Evolutionary conservation across 371 early-diverging fungal genomes (phyloP).

Genomic region (Basidiobolus meristosporus): DNA sequence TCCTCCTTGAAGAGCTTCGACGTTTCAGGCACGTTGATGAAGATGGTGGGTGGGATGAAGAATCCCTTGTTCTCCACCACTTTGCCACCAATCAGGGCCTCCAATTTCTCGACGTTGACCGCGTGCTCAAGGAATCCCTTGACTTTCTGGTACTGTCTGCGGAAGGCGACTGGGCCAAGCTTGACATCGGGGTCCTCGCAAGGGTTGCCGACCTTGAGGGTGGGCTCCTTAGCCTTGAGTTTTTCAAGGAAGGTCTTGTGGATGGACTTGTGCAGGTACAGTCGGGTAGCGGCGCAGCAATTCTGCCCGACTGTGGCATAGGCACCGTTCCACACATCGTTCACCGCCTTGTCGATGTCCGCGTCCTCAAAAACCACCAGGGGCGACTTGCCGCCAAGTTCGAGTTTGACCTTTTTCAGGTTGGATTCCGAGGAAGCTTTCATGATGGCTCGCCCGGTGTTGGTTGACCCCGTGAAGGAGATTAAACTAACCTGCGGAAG

Average conservation of each 20-base stretch:
- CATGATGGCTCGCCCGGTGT: conserved; percentile 48
- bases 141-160: too few species aligned
- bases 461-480: conserved; percentile 66
- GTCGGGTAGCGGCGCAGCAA: conserved; percentile 74
- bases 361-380: conserved; percentile 73
- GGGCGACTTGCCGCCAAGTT: conserved; percentile 85
- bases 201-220: too few species aligned
- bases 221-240: too few species aligned
- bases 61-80: too few species aligned
- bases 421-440: conserved; percentile 40
- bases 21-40: conserved; percentile 36
- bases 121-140: too few species aligned
- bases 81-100: too few species aligned
- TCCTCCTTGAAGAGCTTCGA: conserved; percentile 61
- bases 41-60: conserved; percentile 63
- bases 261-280: conserved; percentile 67
- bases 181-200: too few species aligned
- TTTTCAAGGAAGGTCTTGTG: conserved; percentile 41
- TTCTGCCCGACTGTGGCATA: conserved; percentile 72
- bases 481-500: too few species aligned
- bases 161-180: too few species aligned
- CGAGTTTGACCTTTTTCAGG: conserved; percentile 59
- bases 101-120: too few species aligned
- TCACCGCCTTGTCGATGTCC: conserved; percentile 56
- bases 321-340: conserved; percentile 40